A percentile compares a stretch with the other conserved stretches of the same genome.
phyloP scores from a whole-genome alignment of 2,329 filamentous ascomycete species.

The Phyllosticta ampelicida region DNA sequence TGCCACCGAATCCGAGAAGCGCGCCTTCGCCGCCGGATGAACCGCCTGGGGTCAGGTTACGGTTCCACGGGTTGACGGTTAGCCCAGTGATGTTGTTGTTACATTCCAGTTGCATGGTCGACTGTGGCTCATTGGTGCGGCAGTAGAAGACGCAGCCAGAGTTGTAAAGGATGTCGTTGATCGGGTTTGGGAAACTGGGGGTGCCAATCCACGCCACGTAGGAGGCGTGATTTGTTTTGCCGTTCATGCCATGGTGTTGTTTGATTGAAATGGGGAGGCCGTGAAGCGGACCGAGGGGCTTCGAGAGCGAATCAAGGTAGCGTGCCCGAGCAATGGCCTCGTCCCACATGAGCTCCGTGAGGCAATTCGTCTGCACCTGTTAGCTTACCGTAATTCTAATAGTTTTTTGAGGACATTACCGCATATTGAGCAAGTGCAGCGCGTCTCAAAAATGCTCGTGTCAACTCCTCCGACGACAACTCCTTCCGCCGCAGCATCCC shows the following conservation, averaged over 20 bases:
- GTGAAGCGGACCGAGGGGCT: conserved; percentile 33
- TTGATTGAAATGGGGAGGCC: conserved; percentile 43
- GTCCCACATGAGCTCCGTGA: conserved; percentile 30
- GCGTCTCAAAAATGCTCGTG: neutral
- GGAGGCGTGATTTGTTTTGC: conserved; percentile 36
- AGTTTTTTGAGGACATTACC: neutral
- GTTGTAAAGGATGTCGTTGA: conserved; percentile 11
- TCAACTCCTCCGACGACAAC: neutral
- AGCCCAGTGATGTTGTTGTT: conserved; percentile 39
- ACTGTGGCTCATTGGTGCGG: conserved; percentile 45
- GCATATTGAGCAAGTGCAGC: neutral
- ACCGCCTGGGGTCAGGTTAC: conserved; percentile 40
- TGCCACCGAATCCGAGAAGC: conserved; percentile 40
- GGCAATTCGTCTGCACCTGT: conserved; percentile 22
- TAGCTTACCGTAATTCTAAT: neutral
- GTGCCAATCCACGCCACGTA: conserved; percentile 34
- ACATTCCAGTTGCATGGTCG: conserved; percentile 43
- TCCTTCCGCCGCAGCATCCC: neutral
- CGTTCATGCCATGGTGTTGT: conserved; percentile 42
- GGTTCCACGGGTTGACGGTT: conserved; percentile 45
- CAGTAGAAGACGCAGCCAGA: conserved; percentile 43
- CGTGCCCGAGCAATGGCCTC: conserved; percentile 24
- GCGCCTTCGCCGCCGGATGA: conserved; percentile 48
- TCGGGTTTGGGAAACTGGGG: conserved; percentile 14
- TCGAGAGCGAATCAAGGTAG: conserved; percentile 22